phyloP scores from a whole-genome alignment of 2,329 filamentous ascomycete species.

The Fusarium multiceps region DNA sequence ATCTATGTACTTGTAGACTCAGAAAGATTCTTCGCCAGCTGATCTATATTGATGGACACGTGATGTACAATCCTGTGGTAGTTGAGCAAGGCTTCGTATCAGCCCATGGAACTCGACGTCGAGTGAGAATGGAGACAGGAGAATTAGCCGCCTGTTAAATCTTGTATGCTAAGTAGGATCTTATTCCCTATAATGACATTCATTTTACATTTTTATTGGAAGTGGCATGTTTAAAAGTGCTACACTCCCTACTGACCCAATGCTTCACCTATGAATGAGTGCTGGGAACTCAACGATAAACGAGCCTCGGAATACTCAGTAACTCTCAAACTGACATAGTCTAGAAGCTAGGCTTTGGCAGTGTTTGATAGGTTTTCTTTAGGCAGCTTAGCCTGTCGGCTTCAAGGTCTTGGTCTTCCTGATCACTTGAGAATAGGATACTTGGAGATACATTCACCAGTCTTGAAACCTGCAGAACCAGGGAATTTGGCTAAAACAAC shows the following conservation, averaged over 20 bases:
- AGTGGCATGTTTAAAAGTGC: neutral
- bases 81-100: too few relatives aligned
- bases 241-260: neutral
- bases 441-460: conserved; percentile 13
- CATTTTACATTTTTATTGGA: neutral
- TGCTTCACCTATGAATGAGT: neutral
- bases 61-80: too few relatives aligned
- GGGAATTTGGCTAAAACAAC: neutral
- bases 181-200: too few relatives aligned
- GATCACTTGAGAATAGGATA: neutral
- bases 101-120: too few relatives aligned
- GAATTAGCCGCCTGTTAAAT: neutral
- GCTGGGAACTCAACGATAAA: neutral
- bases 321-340: neutral
- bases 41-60: too few relatives aligned
- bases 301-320: neutral
- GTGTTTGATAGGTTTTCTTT: neutral
- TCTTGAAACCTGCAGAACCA: neutral
- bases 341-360: neutral
- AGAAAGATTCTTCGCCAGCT: too few relatives aligned
- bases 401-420: neutral
- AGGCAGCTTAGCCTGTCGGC: neutral
- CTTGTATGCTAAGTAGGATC: neutral
- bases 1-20: neutral
- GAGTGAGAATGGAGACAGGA: neutral